Evolutionary conservation across 2,329 filamentous ascomycete genomes (phyloP).

Genomic region (Fusarium tanahbumbuense): DNA sequence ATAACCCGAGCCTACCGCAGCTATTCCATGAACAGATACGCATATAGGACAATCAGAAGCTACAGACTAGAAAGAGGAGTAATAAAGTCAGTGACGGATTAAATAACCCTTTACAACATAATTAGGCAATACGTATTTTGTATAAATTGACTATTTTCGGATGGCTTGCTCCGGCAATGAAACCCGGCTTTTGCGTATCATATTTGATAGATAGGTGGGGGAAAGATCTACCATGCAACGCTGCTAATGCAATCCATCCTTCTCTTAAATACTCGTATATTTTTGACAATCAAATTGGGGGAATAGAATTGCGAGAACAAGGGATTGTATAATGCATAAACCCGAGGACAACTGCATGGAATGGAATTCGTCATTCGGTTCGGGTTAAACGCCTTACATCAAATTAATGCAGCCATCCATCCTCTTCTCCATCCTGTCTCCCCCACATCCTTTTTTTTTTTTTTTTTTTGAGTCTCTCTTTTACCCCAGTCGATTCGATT

Average conservation of each 20-base stretch:
- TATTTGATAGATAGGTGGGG: constrained; percentile 1
- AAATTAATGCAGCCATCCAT: background rate
- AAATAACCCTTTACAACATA: background rate
- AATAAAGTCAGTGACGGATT: too few species aligned
- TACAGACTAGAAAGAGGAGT: background rate
- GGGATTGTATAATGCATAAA: background rate
- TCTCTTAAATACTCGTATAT: background rate
- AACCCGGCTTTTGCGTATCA: constrained; percentile 22
- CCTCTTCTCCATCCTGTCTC: constrained; percentile 6
- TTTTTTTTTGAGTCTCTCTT: background rate
- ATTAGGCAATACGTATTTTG: constrained; percentile 14
- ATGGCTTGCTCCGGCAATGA: constrained; percentile 16
- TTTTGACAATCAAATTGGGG: background rate
- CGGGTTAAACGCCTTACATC: constrained; percentile 1
- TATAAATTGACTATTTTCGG: background rate
- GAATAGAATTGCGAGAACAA: background rate
- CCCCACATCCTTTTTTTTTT: constrained; percentile 31
- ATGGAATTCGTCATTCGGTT: constrained; percentile 26
- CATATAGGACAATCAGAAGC: background rate
- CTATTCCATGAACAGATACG: background rate
- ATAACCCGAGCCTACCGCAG: background rate
- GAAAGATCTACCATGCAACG: constrained; percentile 14
- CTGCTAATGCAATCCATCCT: background rate
- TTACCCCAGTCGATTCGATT: constrained; percentile 27
- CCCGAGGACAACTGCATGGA: background rate